Conservation (phyloP, 2,329 filamentous ascomycete genomes). For the Calonectria hawksworthii region DNA sequence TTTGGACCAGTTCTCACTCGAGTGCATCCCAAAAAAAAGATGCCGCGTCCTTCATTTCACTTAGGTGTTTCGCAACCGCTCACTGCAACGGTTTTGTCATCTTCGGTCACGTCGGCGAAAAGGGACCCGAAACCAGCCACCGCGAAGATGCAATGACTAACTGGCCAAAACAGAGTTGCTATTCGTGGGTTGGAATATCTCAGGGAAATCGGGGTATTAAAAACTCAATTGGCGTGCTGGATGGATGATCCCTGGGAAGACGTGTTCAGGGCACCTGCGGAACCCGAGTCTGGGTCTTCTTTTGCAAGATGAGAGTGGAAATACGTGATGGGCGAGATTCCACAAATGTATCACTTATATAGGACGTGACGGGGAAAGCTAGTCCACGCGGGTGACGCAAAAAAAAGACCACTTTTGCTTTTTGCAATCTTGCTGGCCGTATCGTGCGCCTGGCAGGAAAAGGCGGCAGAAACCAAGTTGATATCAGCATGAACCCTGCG, state of each 20-base stretch:
- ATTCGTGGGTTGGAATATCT: neutral
- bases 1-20: neutral
- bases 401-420: neutral
- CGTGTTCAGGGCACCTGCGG: neutral
- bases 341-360: neutral
- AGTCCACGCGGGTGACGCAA: neutral
- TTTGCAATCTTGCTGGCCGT: neutral
- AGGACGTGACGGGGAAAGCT: neutral
- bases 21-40: neutral
- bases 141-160: neutral
- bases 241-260: neutral
- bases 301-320: neutral
- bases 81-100: neutral
- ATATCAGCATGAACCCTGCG: neutral
- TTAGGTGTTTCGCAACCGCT: neutral
- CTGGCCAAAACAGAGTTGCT: neutral
- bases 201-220: neutral
- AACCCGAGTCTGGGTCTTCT: neutral
- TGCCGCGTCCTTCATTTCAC: neutral
- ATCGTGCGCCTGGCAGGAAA: neutral
- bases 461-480: neutral
- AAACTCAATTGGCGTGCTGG: neutral
- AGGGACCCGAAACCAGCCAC: neutral
- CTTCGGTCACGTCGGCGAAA: neutral
- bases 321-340: neutral